Base-by-base conservation (phyloP, 2,329 filamentous ascomycete genomes). In the Cladosporium velox region DNA sequence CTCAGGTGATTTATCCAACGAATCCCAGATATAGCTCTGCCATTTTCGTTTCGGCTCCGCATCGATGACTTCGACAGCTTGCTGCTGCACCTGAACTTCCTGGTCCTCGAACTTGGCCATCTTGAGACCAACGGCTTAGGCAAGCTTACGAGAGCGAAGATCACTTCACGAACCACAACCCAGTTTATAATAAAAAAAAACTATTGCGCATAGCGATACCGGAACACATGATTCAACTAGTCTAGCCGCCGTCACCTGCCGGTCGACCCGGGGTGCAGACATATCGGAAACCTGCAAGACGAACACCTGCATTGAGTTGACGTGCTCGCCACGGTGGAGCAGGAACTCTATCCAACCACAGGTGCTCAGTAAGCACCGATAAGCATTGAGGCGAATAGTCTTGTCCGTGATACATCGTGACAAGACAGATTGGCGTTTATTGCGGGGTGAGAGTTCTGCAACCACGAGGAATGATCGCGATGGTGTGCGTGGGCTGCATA, bases 1-100 rank as follows among this genome's bases (percentile, higher is more conserved):
- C 64, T 84, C 79, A 0, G 79, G 81, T 0, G 81, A 78, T 68
- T 85, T 85, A 69, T 85, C 84, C 26, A 84, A 78, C 1, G 79
- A 82, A 73, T 86, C 83, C 83, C 83, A 85, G 49, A 86, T 74
- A 65, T 84, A 85, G 68, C 78, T 80, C 55, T 79, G 76, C 82
- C 82, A 84, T 76, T 73, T 83, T 10, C 74, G 60, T 58, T 69
- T 69, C 10, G 58, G 58, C 58, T 59, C 35, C 14, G 38, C 24
- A 28, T 59, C 58, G 14, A 59, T 59, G 8, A 69, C 65, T 52
- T 68, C 58, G 26, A 59, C 58, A 21, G 58, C 58, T 26, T 59
- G 58, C 5, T 59, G 58, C n/a, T 41, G 58, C 58, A 59, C 58
- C 14, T 59, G 35, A 8, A 59, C 38, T 21, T 59, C 58, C 24